These are phyloP conservation scores for Elongisporangium prolatum DNA, from an alignment of 352 stramenopile genomes.

Conservation along the genomic window DNA sequence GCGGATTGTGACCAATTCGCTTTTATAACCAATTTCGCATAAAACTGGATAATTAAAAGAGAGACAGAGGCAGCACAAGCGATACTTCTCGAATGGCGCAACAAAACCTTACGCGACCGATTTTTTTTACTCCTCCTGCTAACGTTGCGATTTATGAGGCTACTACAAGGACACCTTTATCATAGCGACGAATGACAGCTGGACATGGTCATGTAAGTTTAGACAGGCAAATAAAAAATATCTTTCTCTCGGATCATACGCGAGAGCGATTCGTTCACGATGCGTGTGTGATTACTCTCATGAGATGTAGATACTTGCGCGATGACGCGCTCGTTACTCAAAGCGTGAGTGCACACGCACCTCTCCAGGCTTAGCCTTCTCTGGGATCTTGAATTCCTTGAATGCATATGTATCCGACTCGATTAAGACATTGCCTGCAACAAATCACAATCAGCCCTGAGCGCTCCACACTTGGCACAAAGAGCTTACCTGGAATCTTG, in stretches of 20 bases:
- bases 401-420: constrained; percentile 79
- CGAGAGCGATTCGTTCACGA: neutral
- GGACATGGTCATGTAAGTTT: neutral
- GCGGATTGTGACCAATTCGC: constrained; percentile 78
- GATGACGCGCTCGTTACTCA: constrained; percentile 29
- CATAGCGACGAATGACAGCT: neutral
- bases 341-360: constrained; percentile 72
- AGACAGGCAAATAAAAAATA: neutral
- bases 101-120: neutral
- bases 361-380: constrained; percentile 31
- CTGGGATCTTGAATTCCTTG: constrained; percentile 34
- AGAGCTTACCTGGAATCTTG: constrained; percentile 33
- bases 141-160: neutral
- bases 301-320: constrained; percentile 8
- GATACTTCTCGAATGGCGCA: neutral
- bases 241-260: neutral
- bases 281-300: neutral
- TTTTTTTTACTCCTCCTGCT: neutral
- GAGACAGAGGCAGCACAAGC: neutral
- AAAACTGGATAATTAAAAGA: neutral
- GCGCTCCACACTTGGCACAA: neutral
- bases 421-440: constrained; percentile 27
- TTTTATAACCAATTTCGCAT: constrained; percentile 29
- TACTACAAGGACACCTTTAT: neutral
- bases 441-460: constrained; percentile 1